These are phyloP conservation scores for Hygrophorus pudorinus DNA, from an alignment of 768 basidiomycete genomes.

Conservation along the genomic window DNA sequence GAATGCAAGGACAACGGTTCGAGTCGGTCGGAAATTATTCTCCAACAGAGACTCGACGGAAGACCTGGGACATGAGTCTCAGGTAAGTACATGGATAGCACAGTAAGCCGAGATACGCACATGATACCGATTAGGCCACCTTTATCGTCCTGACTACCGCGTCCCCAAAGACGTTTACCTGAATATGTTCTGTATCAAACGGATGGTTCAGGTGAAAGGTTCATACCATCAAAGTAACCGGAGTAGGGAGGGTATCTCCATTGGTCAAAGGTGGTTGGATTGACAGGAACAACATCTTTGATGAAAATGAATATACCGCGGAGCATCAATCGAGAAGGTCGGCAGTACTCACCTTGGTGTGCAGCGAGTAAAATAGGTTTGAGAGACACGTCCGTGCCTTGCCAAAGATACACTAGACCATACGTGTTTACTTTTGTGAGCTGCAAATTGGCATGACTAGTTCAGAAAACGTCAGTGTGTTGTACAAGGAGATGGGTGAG, in stretches of 20 bases:
- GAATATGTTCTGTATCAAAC: background rate
- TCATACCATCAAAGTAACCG: constrained; percentile 41
- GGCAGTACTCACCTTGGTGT: constrained; percentile 43
- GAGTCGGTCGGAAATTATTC: constrained; percentile 53
- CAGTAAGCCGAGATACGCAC: constrained; percentile 21
- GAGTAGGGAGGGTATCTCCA: constrained; percentile 55
- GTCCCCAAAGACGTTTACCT: constrained; percentile 64
- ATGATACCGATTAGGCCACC: constrained; percentile 59
- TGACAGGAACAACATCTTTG: constrained; percentile 54
- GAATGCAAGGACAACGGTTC: constrained; percentile 52
- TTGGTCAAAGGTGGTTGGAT: constrained; percentile 33
- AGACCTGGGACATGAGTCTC: constrained; percentile 20
- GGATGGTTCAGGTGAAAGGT: background rate
- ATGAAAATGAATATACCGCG: background rate
- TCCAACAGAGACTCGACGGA: constrained; percentile 56
- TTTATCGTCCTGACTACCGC: constrained; percentile 72
- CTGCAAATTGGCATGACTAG: constrained; percentile 46
- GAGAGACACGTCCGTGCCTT: constrained; percentile 47
- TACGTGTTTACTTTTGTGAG: constrained; percentile 70
- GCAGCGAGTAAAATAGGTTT: constrained; percentile 64
- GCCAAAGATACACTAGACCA: constrained; percentile 67
- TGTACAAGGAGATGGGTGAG: background rate
- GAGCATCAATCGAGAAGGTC: background rate
- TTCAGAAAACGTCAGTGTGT: background rate
- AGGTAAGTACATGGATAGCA: background rate